phyloP scores from a whole-genome alignment of 306 rosid genomes.

The Gastrolobium villosum region DNA sequence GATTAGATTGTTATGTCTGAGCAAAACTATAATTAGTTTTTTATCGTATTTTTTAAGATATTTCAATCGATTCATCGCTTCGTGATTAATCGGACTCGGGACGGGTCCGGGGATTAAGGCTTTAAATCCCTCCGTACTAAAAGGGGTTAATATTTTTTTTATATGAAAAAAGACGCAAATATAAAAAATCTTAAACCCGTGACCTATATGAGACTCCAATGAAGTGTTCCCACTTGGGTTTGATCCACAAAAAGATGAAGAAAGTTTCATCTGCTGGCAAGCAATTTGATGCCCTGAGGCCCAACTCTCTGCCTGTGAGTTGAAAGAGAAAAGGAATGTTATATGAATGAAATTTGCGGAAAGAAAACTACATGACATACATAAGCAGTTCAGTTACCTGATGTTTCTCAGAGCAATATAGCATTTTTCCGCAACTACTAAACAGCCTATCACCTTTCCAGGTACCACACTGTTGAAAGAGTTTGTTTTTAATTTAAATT shows the following conservation, averaged over 20 bases:
- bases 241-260: slow-evolving; percentile 50
- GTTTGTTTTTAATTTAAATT: too few species aligned
- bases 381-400: slow-evolving; percentile 51
- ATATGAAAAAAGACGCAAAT: too few species aligned
- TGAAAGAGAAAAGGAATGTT: slow-evolving; percentile 1
- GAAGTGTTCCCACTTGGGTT: not conserved
- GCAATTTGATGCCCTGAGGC: slow-evolving; percentile 64
- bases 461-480: slow-evolving; percentile 81
- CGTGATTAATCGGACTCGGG: too few species aligned
- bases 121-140: too few species aligned
- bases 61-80: too few species aligned
- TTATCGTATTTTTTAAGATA: too few species aligned
- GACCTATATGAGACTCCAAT: slow-evolving; percentile 52
- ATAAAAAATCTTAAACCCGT: too few species aligned
- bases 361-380: not conserved
- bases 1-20: too few species aligned
- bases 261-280: slow-evolving; percentile 56
- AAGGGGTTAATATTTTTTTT: too few species aligned
- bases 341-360: not conserved
- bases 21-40: too few species aligned
- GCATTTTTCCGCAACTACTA: slow-evolving; percentile 61
- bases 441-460: slow-evolving; percentile 73
- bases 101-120: too few species aligned
- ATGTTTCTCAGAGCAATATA: slow-evolving; percentile 78
- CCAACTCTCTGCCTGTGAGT: slow-evolving; percentile 63